A percentile compares a stretch with the other conserved stretches of the same genome.
phyloP scores from a whole-genome alignment of 768 basidiomycete genomes.

The Podaxis pistillaris region DNA sequence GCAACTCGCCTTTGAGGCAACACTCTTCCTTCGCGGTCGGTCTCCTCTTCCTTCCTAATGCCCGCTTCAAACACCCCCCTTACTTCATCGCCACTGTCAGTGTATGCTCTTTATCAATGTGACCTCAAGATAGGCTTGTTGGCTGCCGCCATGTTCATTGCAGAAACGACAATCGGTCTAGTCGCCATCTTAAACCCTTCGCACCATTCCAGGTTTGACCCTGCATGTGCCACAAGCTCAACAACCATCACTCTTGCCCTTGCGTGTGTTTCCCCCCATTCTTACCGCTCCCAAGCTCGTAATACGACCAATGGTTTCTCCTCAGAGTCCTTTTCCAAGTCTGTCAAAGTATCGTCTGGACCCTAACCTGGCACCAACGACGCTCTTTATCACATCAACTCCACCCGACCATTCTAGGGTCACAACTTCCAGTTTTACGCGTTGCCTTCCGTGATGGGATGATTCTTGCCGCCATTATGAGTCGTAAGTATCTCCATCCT shows the following conservation, averaged over 20 bases:
- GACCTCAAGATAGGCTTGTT: not conserved
- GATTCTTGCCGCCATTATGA: not conserved
- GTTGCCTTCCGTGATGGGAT: not conserved
- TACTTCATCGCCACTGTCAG: not conserved
- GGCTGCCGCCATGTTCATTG: not conserved
- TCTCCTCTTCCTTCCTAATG: not conserved
- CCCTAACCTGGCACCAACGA: not conserved
- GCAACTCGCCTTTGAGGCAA: not conserved
- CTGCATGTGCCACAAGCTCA: not conserved
- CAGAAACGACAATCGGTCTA: not conserved
- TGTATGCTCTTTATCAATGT: not conserved
- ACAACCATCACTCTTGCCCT: not conserved
- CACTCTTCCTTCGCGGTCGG: not conserved
- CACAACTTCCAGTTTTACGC: not conserved
- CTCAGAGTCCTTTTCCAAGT: not conserved
- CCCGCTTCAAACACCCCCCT: not conserved
- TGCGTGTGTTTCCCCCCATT: not conserved
- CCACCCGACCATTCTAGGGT: not conserved
- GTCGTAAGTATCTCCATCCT: not conserved
- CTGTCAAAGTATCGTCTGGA: not conserved
- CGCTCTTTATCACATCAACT: not conserved
- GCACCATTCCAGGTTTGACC: not conserved
- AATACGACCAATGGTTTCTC: not conserved
- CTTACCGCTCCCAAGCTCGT: not conserved
- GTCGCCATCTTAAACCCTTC: not conserved